Conservation (phyloP, 2,329 filamentous ascomycete genomes). For the Rhytidhysteron rufulum region DNA sequence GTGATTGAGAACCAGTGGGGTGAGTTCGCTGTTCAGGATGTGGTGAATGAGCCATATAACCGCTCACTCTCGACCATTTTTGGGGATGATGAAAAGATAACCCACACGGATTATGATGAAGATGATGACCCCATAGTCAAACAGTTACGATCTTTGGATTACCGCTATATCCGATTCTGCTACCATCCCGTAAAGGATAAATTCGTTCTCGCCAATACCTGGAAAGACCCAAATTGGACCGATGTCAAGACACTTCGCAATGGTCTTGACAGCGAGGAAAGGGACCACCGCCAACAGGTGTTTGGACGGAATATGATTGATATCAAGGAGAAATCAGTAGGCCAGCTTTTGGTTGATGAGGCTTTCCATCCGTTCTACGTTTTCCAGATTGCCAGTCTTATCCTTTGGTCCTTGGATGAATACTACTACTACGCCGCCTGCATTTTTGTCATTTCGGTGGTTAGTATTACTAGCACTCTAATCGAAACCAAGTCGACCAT, state of each 20-base stretch:
- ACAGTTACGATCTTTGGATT: constrained; percentile 75
- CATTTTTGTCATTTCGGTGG: constrained; percentile 91
- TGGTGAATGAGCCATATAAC: constrained; percentile 58
- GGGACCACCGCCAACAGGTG: constrained; percentile 74
- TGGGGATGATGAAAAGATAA: constrained; percentile 60
- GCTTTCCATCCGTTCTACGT: constrained; percentile 98
- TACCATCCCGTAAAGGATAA: constrained; percentile 87
- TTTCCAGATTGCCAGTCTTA: constrained; percentile 90
- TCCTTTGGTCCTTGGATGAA: constrained; percentile 91
- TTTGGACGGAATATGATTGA: constrained; percentile 91
- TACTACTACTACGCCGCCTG: constrained; percentile 98
- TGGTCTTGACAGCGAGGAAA: constrained; percentile 86
- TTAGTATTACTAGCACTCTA: constrained; percentile 85
- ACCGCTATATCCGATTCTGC: constrained; percentile 90
- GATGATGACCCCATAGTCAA: constrained; percentile 72
- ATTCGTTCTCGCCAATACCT: constrained; percentile 80
- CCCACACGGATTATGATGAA: constrained; percentile 66
- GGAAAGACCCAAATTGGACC: constrained; percentile 91
- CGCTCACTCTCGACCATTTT: constrained; percentile 66
- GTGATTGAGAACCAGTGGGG: constrained; percentile 98
- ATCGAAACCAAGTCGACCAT: constrained; percentile 91
- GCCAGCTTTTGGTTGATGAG: constrained; percentile 85
- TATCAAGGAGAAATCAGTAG: constrained; percentile 82
- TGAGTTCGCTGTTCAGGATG: constrained; percentile 74
- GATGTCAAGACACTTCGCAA: constrained; percentile 69